Percentiles rank a stretch among this genome's conserved stretches.
These are phyloP conservation scores for Arthrobotrys pseudoclavata DNA, from an alignment of 2,329 filamentous ascomycete genomes.

Conservation along the genomic window DNA sequence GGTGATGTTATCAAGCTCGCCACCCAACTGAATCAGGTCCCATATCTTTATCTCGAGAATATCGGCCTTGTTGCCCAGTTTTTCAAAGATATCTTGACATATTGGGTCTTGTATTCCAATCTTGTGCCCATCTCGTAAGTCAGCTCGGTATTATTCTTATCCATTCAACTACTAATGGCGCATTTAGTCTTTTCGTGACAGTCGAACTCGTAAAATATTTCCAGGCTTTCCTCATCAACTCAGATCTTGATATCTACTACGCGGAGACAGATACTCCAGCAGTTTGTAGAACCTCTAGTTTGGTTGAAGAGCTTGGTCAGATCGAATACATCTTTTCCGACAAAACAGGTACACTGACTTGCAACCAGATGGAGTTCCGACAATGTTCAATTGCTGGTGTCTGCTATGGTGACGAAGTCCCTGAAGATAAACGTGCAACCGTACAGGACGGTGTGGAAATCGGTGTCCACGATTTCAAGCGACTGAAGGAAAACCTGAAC, in stretches of 20 bases:
- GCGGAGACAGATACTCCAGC: constrained; percentile 94
- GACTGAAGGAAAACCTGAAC: constrained; percentile 77
- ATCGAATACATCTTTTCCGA: constrained; percentile 99
- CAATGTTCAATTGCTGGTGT: constrained; percentile 93
- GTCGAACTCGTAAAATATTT: constrained; percentile 98
- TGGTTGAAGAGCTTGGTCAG: constrained; percentile 97
- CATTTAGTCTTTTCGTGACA: constrained; percentile 82
- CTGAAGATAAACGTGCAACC: constrained; percentile 87
- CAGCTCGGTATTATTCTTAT: neutral
- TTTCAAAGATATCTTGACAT: constrained; percentile 94
- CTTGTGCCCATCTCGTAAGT: constrained; percentile 86
- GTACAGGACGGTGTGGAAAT: constrained; percentile 81
- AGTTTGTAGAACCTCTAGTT: constrained; percentile 92
- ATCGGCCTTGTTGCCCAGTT: constrained; percentile 83
- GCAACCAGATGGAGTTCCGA: constrained; percentile 98
- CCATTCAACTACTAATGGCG: constrained; percentile 25
- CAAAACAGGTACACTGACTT: constrained; percentile 97
- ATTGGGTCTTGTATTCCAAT: constrained; percentile 98
- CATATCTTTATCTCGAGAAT: constrained; percentile 78
- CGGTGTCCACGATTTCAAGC: constrained; percentile 87
- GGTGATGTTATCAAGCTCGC: constrained; percentile 80
- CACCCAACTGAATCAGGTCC: constrained; percentile 74
- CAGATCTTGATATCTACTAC: constrained; percentile 97
- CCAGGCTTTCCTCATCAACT: constrained; percentile 97
- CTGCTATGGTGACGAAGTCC: constrained; percentile 91